Evolutionary conservation across 2,329 filamentous ascomycete genomes (phyloP).

Genomic region (Cladosporium sp.): DNA sequence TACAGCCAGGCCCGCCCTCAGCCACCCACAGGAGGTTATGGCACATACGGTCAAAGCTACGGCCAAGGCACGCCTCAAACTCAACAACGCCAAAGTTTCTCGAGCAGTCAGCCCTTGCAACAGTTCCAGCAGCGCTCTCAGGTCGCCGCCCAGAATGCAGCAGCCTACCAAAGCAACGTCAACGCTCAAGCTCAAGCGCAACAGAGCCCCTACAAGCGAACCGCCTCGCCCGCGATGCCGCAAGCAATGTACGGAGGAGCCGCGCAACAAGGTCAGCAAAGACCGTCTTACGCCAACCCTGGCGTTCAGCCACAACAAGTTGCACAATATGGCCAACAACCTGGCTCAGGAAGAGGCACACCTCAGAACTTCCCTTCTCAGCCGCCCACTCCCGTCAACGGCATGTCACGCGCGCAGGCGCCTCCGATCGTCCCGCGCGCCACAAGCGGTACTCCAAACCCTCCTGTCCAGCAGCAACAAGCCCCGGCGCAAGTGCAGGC

Average conservation of each 20-base stretch:
- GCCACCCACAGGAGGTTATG: conserved; percentile 15
- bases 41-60: conserved; percentile 20
- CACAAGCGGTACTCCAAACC: conserved; percentile 9
- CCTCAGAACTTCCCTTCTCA: conserved; percentile 26
- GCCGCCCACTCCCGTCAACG: conserved; percentile 27
- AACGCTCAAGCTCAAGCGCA: conserved; percentile 14
- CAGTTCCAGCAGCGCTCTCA: conserved; percentile 24
- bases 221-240: conserved; percentile 24
- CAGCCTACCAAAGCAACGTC: conserved; percentile 22
- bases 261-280: conserved; percentile 4
- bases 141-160: conserved; percentile 20
- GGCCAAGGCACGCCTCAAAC: conserved; percentile 20
- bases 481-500: neutral
- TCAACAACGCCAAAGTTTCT: conserved; percentile 21
- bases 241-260: conserved; percentile 13
- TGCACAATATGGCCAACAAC: conserved; percentile 18
- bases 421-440: neutral
- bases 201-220: conserved; percentile 20
- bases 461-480: neutral
- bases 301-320: conserved; percentile 1
- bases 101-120: conserved; percentile 19
- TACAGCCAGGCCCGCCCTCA: conserved; percentile 19
- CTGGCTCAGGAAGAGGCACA: conserved; percentile 26
- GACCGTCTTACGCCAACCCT: conserved; percentile 13
- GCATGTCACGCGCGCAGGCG: conserved; percentile 9